These are phyloP conservation scores for Pseudogymnoascus sp. DNA, from an alignment of 2,329 filamentous ascomycete genomes.

Conservation along the genomic window DNA sequence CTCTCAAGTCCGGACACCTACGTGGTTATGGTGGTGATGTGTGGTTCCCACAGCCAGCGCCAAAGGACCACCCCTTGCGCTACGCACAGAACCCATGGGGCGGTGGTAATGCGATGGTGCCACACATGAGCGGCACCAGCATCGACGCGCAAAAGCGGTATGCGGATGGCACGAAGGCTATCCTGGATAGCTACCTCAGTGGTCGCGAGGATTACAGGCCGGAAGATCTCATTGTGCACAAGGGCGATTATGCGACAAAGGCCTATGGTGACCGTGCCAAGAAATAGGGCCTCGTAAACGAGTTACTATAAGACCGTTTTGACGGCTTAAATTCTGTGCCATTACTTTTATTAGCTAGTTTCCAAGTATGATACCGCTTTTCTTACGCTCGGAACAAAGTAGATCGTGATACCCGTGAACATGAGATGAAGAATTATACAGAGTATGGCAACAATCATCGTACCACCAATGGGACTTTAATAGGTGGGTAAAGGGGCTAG, in stretches of 20 bases:
- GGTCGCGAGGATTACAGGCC: conserved; percentile 81
- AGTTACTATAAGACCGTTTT: too few relatives aligned
- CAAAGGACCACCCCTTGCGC: conserved; percentile 85
- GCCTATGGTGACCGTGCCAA: conserved; percentile 67
- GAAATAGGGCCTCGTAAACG: not conserved
- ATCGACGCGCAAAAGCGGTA: conserved; percentile 95
- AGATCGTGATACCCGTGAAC: too few relatives aligned
- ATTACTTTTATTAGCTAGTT: too few relatives aligned
- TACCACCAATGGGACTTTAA: too few relatives aligned
- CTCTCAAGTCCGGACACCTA: conserved; percentile 85
- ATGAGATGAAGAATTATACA: too few relatives aligned
- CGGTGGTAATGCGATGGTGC: conserved; percentile 96
- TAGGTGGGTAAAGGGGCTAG: too few relatives aligned
- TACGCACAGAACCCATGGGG: conserved; percentile 91
- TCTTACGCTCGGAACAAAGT: not conserved
- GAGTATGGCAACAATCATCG: too few relatives aligned
- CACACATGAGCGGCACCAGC: conserved; percentile 98
- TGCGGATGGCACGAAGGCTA: conserved; percentile 78
- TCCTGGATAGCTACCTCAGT: conserved; percentile 84
- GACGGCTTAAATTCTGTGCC: too few relatives aligned
- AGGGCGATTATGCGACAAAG: conserved; percentile 91
- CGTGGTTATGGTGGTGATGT: conserved; percentile 83
- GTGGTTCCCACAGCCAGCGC: conserved; percentile 97
- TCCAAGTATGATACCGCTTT: not conserved
- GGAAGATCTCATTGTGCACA: conserved; percentile 83